Base-by-base conservation (phyloP, 345 rosid genomes). In the Psidium guajava region DNA sequence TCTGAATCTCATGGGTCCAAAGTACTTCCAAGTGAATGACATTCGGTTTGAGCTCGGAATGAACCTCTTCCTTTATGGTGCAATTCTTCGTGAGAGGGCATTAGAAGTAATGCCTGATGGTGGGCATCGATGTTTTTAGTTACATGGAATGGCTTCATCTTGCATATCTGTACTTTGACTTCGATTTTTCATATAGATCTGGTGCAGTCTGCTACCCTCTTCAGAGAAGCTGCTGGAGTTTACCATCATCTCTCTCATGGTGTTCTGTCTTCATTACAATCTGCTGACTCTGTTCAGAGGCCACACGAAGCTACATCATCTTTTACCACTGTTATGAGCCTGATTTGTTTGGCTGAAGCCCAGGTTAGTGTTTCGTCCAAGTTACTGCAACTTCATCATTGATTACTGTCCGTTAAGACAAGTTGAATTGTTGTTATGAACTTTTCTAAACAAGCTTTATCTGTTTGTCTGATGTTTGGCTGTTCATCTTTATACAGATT, bases 321-420 rank as follows among this genome's bases (percentile, higher is more conserved):
- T 50, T 87, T 94, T 83, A 90, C 90, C 87, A 57, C 89, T 64
- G 90, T 92, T 47, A 89, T 94, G 89, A 92, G 91, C 83, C 93
- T 92, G 58, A 90, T 96, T 86, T 96, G 96, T 87, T 89, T 96
- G 92, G 98, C 98, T 81, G 95, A 96, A 85, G 98, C 96, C 28
- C 98, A 96, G 96, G 97, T 93, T 57, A 86, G 92, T 82, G 53
- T 50, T 84, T 75, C 51, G 36, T 47, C 81, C 75, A 64, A 15
- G 42, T 54, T 21, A 36, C 54, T 21, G 10, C 82, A 51, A 61
- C 42, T 51, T 40, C 28, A 51, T 44, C n/a, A n/a, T n/a, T n/a
- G n/a, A n/a, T n/a, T n/a, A 69, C 32, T 69, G 13, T 69, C 24
- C 44, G 32, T 69, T 18, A 32, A 69, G 47, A 32, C 53, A 2